Conservation (phyloP, 495 filamentous ascomycete species). For the Chaetomidium leptoderma region DNA sequence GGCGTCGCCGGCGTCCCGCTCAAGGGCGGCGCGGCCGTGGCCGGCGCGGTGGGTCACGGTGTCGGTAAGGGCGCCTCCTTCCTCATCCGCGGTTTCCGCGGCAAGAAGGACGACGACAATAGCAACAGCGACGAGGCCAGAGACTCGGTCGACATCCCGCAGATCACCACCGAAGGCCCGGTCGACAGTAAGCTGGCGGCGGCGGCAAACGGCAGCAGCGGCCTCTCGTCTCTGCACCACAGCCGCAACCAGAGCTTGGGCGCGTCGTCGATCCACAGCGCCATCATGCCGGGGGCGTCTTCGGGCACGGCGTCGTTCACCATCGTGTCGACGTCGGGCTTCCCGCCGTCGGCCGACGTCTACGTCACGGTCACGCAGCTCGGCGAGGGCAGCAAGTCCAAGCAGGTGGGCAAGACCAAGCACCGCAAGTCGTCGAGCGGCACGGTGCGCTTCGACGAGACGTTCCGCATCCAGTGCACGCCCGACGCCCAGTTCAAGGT, state of each 20-base stretch:
- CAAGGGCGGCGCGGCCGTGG: slow-evolving; percentile 61
- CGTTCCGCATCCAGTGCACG: slow-evolving; percentile 69
- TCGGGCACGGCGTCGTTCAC: slow-evolving; percentile 76
- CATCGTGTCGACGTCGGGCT: slow-evolving; percentile 74
- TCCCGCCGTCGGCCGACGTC: slow-evolving; percentile 70
- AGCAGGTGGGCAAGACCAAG: slow-evolving; percentile 85
- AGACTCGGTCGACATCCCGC: slow-evolving; percentile 41
- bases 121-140: slow-evolving; percentile 22
- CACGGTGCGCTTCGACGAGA: slow-evolving; percentile 66
- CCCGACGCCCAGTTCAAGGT: slow-evolving; percentile 85
- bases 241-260: slow-evolving; percentile 65
- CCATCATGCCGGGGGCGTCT: slow-evolving; percentile 53
- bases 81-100: slow-evolving; percentile 71
- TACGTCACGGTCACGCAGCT: slow-evolving; percentile 70
- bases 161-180: slow-evolving; percentile 41
- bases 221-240: slow-evolving; percentile 44
- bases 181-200: slow-evolving; percentile 31
- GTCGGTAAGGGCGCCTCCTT: slow-evolving; percentile 86
- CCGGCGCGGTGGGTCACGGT: slow-evolving; percentile 52
- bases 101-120: slow-evolving; percentile 49
- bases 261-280: slow-evolving; percentile 54
- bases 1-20: slow-evolving; percentile 77
- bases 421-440: slow-evolving; percentile 62
- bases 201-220: slow-evolving; percentile 32
- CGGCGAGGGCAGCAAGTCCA: slow-evolving; percentile 54